Evolutionary conservation across 495 filamentous ascomycete genomes (phyloP), one percentile per base, ranked within the genome.

Genomic region (Parathielavia hyrcaniae): DNA sequence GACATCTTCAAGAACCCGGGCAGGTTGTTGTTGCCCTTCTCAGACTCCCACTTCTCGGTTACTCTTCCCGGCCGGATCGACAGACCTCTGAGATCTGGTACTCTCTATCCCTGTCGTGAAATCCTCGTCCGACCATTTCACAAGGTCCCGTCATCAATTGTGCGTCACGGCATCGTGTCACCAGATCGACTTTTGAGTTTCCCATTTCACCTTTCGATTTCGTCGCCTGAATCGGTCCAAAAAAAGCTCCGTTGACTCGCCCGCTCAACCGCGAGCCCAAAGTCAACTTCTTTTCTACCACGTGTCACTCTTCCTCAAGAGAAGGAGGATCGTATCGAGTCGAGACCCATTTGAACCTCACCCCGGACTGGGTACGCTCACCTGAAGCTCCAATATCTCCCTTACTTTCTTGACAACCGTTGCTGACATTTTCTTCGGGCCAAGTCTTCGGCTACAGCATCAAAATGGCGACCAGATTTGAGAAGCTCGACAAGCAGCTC

Each of bases 401-500:
- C 11, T 49, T 14, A 22, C 47, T 41, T 41, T 16, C 32, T 43
- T 30, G 19, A 12, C 2, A 39, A 11, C 30, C 17, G 23, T 34
- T 45, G 47, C 40, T 56, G 17, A 51, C 39, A 35, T 11, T 20
- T 19, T 19, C 23, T n/a, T 9, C 11, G 5, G 16, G 11, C 11
- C 14, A 16, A 23, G 10, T 22, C n/a, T 17, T 44, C 3, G 48
- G 11, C 9, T 43, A 26, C 39, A 41, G 9, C 16, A 43, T 38
- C 44, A 55, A 12, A 11, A 70, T 70, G 68, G 58, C 66, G 17
- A 55, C 49, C 20, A 58, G 60, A 13, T 44, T 67, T 22, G 66
- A 70, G 46, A 66, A 53, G 59, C 41, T 68, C n/a, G 67, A 69
- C 10, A 56, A 41, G 44, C 57, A 49, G 43, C 51, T 64, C 17